These are phyloP conservation scores for Xanthoconium stramineum DNA, from an alignment of 768 basidiomycete species.

Conservation along the genomic window DNA sequence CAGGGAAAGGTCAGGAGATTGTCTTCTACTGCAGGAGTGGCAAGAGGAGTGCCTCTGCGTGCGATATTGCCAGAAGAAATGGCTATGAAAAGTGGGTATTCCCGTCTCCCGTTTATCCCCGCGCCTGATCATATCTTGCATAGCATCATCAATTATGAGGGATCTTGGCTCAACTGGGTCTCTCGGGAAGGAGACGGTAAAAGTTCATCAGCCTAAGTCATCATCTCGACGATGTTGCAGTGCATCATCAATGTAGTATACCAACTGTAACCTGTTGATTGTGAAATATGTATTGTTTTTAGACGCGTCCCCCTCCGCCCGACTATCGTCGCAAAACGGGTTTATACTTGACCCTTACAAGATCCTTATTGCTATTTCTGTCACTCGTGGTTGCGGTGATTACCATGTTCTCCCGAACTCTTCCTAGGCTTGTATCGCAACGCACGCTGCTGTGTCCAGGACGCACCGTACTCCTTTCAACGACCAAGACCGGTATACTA, in stretches of 20 bases:
- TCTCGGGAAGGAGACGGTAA: conserved; percentile 46
- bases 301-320: no score
- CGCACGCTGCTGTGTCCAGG: conserved; percentile 3
- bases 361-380: neutral
- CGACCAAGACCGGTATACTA: neutral
- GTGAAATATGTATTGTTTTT: neutral
- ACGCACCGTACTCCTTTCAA: conserved; percentile 2
- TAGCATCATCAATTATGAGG: conserved; percentile 73
- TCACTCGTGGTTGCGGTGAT: neutral
- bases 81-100: conserved; percentile 73
- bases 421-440: conserved; percentile 13
- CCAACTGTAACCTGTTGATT: neutral
- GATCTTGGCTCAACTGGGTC: conserved; percentile 89
- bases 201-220: conserved; percentile 10
- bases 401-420: conserved; percentile 20
- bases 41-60: conserved; percentile 74
- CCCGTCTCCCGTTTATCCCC: neutral
- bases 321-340: no score
- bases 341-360: no score
- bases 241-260: neutral
- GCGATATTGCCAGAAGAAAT: conserved; percentile 76
- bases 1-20: conserved; percentile 64
- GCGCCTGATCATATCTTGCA: neutral
- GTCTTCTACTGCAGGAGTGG: conserved; percentile 93
- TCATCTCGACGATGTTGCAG: neutral